Base-by-base conservation (phyloP, 495 filamentous ascomycete genomes). In the Penicillium ucsense region DNA sequence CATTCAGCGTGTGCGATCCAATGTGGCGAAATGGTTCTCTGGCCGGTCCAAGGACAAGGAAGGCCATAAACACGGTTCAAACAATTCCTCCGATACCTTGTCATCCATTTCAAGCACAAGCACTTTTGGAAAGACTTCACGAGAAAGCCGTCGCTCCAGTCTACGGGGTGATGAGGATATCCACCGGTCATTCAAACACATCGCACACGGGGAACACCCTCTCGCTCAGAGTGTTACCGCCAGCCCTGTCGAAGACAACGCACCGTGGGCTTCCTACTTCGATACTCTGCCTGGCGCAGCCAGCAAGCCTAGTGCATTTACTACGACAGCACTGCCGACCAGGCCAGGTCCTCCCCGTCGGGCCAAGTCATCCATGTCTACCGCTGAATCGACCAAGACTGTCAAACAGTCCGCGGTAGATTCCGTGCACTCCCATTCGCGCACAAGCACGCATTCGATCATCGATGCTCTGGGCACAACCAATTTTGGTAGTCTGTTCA, bases 181-280 rank as follows among this genome's bases (percentile, higher is more conserved):
- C 6, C 53, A 55, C 12, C 63, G 65, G 27, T 38, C 53, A 6
- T 50, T 52, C 33, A 73, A 71, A 42, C 63, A 72, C 27, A 69
- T 73, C 31, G 60, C 59, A 49, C 76, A 78, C 54, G 60, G 67
- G 30, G 85, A 89, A 35, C 89, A 94, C 60, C 89, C 89, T 11
- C 64, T 94, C n/a, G 83, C 88, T 6, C 84, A 88, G 51, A 94
- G 87, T 53, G 79, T 87, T 31, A 82, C 81, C 31, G 87, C 80
- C 11, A 88, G 82, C 60, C 89, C 88, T 0, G 78, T 82, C 2
- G 46, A 73, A 2, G 45, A 72, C 43, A 56, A 70, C 53, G 47
- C 67, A 46, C 54, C 59, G 57, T 59, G 57, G 50, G 37, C 67
- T 59, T 70, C 68, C 53, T 69, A 74, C 57, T 71, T 71, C 59